Evolutionary conservation across 2,329 filamentous ascomycete genomes (phyloP).

Genomic region (Bisporella sp.): DNA sequence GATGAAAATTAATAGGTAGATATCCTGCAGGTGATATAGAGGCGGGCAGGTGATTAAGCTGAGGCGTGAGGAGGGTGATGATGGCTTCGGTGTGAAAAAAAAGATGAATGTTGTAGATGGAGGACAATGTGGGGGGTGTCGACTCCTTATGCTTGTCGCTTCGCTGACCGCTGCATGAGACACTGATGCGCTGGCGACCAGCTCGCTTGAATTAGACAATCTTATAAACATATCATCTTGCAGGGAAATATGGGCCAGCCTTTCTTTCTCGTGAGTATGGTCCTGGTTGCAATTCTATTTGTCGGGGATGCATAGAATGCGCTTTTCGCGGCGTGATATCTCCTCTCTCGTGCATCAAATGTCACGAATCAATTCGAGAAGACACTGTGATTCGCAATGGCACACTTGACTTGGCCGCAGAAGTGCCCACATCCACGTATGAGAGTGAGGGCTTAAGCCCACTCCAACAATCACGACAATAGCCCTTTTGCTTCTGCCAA

Average conservation of each 20-base stretch:
- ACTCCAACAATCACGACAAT: no score
- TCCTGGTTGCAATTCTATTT: background rate
- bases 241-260: slow-evolving; percentile 8
- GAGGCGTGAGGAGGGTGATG: background rate
- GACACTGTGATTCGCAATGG: background rate
- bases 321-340: background rate
- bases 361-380: background rate
- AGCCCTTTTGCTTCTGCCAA: no score
- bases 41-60: background rate
- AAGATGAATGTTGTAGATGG: slow-evolving; percentile 9
- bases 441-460: no score
- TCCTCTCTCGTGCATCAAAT: background rate
- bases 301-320: background rate
- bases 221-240: slow-evolving; percentile 12
- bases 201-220: slow-evolving; percentile 14
- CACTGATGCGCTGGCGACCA: slow-evolving; percentile 24
- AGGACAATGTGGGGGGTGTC: slow-evolving; percentile 11
- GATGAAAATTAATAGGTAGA: background rate
- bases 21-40: background rate
- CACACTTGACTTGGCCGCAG: no score
- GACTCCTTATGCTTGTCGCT: slow-evolving; percentile 20
- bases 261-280: background rate
- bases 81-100: slow-evolving; percentile 5
- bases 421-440: no score
- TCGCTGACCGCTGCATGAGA: slow-evolving; percentile 15